Evolutionary conservation across 768 basidiomycete genomes (phyloP), one percentile per base, ranked within the genome.

Genomic region (Chalciporus sphaerocephalus): DNA sequence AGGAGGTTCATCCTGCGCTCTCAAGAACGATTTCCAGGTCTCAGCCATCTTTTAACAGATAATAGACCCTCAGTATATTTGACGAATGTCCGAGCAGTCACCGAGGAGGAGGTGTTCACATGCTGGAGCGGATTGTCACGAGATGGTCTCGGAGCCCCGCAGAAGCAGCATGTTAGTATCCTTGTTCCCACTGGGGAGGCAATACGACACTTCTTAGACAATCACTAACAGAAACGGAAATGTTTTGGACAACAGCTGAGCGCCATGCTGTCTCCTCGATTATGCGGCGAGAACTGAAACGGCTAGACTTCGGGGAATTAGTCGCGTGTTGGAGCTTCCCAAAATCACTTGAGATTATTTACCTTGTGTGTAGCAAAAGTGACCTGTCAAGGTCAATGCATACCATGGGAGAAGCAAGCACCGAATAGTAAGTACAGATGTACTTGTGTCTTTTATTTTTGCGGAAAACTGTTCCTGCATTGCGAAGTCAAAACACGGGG

Each of bases 1-100:
- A 43, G 22, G 38, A 16, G 18, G 11, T 37, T 42, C 30, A 39
- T 36, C 9, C 10, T 38, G 50, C 23, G 23, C 30, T 42, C 53
- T 27, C 6, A 25, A 32, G 23, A 27, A 9, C 23, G 30, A 28
- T 34, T 6, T 28, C 24, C 11, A 16, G 12, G 9, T 16, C 15
- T 30, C 11, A 17, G 24, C 11, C 8, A 21, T 13, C 18, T 20
- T 42, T 33, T 12, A 11, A 42, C 24, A 35, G 20, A 32, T 7
- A 18, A 12, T 15, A 15, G 17, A n/a, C 13, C 30, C 30, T 32
- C n/a, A 20, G 18, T 22, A 28, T 24, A 25, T 33, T 18, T 37
- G 25, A 47, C 8, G 37, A 21, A 32, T 25, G 8, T 32, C 38
- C 13, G 21, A 51, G 23, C 21, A 33, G 30, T 32, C 18, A 28